Evolutionary conservation across 2,329 filamentous ascomycete genomes (phyloP).

Genomic region (Sporothrix sp.): DNA sequence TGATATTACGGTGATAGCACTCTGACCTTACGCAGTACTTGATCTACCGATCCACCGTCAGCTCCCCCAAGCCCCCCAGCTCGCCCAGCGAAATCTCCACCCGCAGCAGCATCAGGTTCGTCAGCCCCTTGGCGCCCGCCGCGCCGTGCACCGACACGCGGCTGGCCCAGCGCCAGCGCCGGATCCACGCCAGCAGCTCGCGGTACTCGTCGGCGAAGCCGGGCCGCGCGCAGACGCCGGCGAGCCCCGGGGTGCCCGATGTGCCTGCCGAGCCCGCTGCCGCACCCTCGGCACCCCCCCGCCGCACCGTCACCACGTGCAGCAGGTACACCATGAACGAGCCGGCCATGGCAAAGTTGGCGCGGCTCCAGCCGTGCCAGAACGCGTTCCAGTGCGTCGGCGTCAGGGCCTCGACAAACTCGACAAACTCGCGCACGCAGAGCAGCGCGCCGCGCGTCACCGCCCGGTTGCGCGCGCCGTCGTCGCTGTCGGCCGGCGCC

Average conservation of each 20-base stretch:
- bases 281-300: neutral
- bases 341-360: constrained; percentile 17
- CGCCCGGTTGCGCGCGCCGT: constrained; percentile 3
- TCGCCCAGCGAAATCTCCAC: constrained; percentile 13
- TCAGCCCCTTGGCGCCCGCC: constrained; percentile 17
- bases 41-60: no score
- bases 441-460: constrained; percentile 14
- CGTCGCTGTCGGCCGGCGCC: neutral
- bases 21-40: no score
- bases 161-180: constrained; percentile 17
- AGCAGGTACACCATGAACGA: constrained; percentile 17
- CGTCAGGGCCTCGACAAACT: constrained; percentile 17
- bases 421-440: constrained; percentile 18
- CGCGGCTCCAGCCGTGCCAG: constrained; percentile 19
- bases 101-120: constrained; percentile 15
- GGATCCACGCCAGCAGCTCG: constrained; percentile 15
- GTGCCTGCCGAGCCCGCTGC: neutral
- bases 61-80: neutral
- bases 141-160: constrained; percentile 13
- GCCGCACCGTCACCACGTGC: constrained; percentile 2
- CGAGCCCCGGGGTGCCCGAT: no score
- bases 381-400: constrained; percentile 17
- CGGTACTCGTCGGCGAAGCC: constrained; percentile 8
- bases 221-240: neutral
- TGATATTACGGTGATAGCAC: no score